Evolutionary conservation across 441 rosid genomes (phyloP).

Genomic region (Biscutella laevigata): DNA sequence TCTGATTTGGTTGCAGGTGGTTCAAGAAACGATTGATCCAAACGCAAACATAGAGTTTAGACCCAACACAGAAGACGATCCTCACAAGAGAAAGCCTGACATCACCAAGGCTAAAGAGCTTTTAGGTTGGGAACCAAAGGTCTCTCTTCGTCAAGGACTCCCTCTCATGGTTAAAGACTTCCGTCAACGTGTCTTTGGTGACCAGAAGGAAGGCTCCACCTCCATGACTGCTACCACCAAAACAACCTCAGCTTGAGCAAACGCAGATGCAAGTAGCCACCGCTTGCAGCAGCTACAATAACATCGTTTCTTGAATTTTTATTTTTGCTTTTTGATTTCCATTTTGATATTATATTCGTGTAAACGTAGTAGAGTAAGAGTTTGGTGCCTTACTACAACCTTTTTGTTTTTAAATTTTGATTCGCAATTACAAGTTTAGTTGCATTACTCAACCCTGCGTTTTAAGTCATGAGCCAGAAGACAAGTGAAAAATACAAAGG

Average conservation of each 20-base stretch:
- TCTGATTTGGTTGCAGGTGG: constrained; percentile 38
- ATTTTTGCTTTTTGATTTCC: constrained; percentile 4
- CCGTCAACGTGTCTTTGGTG: constrained; percentile 61
- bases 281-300: constrained; percentile 5
- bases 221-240: constrained; percentile 28
- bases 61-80: constrained; percentile 82
- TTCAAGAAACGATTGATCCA: constrained; percentile 68
- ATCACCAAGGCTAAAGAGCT: constrained; percentile 63
- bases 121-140: constrained; percentile 65
- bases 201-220: constrained; percentile 39
- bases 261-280: constrained; percentile 9
- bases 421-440: constrained; percentile 12
- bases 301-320: constrained; percentile 7
- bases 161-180: constrained; percentile 73
- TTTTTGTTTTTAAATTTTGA: too few species aligned
- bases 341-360: constrained; percentile 18
- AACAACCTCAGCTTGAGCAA: constrained; percentile 25
- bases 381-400: constrained; percentile 5
- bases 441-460: neutral
- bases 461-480: neutral
- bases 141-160: constrained; percentile 61
- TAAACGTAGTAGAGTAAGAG: constrained; percentile 20
- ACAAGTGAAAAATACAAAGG: neutral
- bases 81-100: constrained; percentile 79
- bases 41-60: constrained; percentile 68